Evolutionary conservation across 1,284 basidiomycete species (phyloP).

Genomic region (Mixia osmundae): DNA sequence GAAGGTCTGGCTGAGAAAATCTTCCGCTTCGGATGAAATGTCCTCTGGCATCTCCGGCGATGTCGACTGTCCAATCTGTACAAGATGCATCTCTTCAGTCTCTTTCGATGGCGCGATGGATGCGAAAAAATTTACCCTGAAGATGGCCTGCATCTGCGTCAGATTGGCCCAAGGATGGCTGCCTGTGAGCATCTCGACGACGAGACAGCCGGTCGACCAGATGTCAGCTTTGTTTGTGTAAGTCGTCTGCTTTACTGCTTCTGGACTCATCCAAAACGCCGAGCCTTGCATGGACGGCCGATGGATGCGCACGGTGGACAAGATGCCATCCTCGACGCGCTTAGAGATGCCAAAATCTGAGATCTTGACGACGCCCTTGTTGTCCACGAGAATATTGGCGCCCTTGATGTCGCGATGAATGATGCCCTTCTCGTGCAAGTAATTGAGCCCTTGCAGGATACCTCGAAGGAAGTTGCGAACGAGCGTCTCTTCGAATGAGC

Average conservation of each 20-base stretch:
- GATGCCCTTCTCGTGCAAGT: constrained; percentile 81
- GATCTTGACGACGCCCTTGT: constrained; percentile 95
- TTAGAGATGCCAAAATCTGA: constrained; percentile 98
- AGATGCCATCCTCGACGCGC: constrained; percentile 72
- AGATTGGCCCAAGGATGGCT: constrained; percentile 92
- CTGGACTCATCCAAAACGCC: constrained; percentile 95
- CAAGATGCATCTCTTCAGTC: constrained; percentile 1
- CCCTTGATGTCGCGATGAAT: constrained; percentile 98
- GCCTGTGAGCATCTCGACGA: constrained; percentile 96
- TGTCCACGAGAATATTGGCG: constrained; percentile 92
- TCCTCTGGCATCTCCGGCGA: constrained; percentile 67
- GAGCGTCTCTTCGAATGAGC: constrained; percentile 84
- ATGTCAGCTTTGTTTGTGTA: constrained; percentile 93
- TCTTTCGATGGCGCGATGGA: no score
- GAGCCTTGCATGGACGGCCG: constrained; percentile 84
- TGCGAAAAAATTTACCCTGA: constrained; percentile 37
- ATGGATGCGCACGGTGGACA: constrained; percentile 52
- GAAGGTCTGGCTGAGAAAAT: constrained; percentile 64
- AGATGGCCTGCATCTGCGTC: constrained; percentile 98
- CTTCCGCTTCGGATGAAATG: constrained; percentile 58
- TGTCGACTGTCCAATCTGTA: constrained; percentile 52
- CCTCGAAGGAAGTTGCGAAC: constrained; percentile 88
- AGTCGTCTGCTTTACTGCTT: constrained; percentile 85
- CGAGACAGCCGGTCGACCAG: constrained; percentile 90
- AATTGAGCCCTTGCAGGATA: constrained; percentile 72